phyloP scores from a whole-genome alignment of 2,329 filamentous ascomycete genomes.

The Cladosporium cucumerinum region DNA sequence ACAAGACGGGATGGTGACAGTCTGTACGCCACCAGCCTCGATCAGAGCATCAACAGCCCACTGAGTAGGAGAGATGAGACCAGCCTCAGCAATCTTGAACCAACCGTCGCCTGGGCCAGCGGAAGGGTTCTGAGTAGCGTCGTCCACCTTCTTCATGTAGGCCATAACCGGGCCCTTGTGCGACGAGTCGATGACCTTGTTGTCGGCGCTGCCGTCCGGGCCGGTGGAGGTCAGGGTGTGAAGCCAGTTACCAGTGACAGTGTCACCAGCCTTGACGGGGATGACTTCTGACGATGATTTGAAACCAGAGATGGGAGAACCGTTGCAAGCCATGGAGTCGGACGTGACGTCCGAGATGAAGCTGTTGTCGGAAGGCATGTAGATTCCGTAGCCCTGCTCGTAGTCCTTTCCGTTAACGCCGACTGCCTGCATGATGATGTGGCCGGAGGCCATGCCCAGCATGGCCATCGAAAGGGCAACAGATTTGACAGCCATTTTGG shows the following conservation, averaged over 20 bases:
- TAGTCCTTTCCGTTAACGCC: conserved; percentile 43
- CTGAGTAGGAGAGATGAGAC: conserved; percentile 44
- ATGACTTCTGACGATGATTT: neutral
- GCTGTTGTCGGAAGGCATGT: conserved; percentile 46
- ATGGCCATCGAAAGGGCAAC: neutral
- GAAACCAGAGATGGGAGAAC: neutral
- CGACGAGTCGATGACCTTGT: neutral
- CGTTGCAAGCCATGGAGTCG: conserved; percentile 26
- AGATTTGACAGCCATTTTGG: neutral
- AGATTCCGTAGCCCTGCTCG: conserved; percentile 45
- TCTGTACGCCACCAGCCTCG: conserved; percentile 32
- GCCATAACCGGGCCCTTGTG: conserved; percentile 8
- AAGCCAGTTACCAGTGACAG: neutral
- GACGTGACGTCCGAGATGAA: conserved; percentile 48
- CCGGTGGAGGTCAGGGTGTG: neutral
- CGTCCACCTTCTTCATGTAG: conserved; percentile 35
- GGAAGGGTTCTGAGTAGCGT: conserved; percentile 42
- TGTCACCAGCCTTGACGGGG: neutral
- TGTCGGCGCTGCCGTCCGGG: neutral
- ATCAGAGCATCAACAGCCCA: conserved; percentile 29
- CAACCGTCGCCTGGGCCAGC: conserved; percentile 29
- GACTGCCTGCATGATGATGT: conserved; percentile 52
- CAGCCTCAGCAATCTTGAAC: conserved; percentile 55
- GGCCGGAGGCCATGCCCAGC: conserved; percentile 22
- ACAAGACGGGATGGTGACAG: conserved; percentile 45